Base-by-base conservation (phyloP, 345 rosid species). In the Populus tremula region DNA sequence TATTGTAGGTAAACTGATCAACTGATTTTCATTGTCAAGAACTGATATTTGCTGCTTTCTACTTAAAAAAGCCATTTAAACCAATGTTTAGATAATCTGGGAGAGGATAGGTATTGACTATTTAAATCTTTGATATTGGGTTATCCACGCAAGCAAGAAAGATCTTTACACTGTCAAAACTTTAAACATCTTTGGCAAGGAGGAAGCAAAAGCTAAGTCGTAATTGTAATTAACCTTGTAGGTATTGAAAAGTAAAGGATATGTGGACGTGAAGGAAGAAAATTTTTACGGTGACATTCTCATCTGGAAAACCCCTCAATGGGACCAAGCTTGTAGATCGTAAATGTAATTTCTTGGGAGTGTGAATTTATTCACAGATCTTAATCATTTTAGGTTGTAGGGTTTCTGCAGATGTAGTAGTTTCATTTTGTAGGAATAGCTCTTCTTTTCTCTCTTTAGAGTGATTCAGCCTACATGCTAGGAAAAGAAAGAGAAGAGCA, bases 211-310 rank as follows among this genome's bases (percentile, higher is more conserved):
- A 76, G 43, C 72, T 69, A 27, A 63, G 29, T 45, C 63, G 38
- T 68, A 41, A 6, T 38, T 43, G 35, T 21, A 54, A 66, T 41
- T 54, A 53, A 71, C 20, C 74, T 53, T 84, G 83, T 87, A 96
- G 99, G 96, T 90, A 67, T 73, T 96, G 81, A 88, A 90, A 82
- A 87, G 81, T 50, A 84, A 78, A 83, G 93, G 91, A 35, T 83
- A 53, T 72, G 86, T 93, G 70, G 77, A 82, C 76, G 97, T 92
- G 79, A 79, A 82, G 88, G 97, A 93, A 82, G 90, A 84, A 23
- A 76, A 69, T 49, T 85, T 88, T 7, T 90, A 87, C 27, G 81
- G 85, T n/a, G 91, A 90, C 85, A 86, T 95, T 74, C 63, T 87
- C 41, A 73, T 95, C 39, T 72, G 61, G 77, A 84, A 83, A 81